Evolutionary conservation across 1,284 basidiomycete species (phyloP), one percentile per base, ranked within the genome.

Genomic region (Hemileia vastatrix): DNA sequence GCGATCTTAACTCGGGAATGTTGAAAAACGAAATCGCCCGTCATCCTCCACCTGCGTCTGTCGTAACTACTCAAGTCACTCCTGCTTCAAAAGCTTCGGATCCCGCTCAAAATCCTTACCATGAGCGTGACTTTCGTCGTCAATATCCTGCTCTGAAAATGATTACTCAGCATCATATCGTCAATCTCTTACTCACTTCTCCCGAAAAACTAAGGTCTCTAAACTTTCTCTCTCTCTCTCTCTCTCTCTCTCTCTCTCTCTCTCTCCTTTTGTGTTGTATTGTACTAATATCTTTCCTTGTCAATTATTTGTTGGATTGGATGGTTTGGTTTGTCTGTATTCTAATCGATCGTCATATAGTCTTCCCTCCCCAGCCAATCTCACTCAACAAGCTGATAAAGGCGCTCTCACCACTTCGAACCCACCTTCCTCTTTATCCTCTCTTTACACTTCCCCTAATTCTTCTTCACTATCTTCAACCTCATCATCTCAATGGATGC

Each of bases 71-170:
- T 15, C 59, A 62, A 43, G 59, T 62, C 3, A 62, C 59, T n/a
- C 59, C 59, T 8, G 59, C 59, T 43, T 62, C 59, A 13, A 54
- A 62, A 36, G 59, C 59, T 43, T 62, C 59, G 21, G 59, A 62
- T 55, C 59, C 59, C 1, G 59, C 59, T 24, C 44, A 62, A 43
- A 62, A 62, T 33, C 51, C 51, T 32, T 62, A 62, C 43, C 47
- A 54, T 27, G 44, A 62, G 33, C 52, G 59, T 18, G 59, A 62
- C 32, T 62, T 62, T 15, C 51, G 59, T 54, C 36, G 59, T 23
- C 54, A 48, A 53, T 62, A 62, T 50, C 59, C 59, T 48, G 44
- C 44, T 9, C 40, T 62, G 21, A 31, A 62, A 50, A 55, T 62
- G 53, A 48, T 62, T 4, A 54, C 51, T 40, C 59, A 62, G 40